phyloP scores from a whole-genome alignment of 345 rosid species.

The Theobroma cacao region DNA sequence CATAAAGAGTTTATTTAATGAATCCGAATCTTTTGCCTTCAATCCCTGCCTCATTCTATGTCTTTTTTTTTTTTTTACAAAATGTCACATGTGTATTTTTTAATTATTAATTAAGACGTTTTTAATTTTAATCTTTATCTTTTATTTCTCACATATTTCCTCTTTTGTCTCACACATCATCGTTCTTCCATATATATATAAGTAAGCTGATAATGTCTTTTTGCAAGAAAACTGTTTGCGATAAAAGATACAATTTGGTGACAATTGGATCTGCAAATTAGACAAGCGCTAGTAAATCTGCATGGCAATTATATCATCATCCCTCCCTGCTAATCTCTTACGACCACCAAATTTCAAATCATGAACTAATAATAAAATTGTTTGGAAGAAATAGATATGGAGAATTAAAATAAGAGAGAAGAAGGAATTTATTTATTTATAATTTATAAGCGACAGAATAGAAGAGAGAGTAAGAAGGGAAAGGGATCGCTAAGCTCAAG shows the following conservation, averaged over 20 bases:
- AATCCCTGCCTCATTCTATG: too few relatives aligned
- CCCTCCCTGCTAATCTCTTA: conserved; percentile 17
- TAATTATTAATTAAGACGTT: too few relatives aligned
- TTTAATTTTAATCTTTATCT: too few relatives aligned
- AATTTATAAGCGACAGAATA: not conserved
- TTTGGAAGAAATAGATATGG: not conserved
- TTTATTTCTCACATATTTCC: too few relatives aligned
- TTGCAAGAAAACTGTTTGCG: not conserved
- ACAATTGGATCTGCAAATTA: conserved; percentile 21
- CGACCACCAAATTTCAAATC: not conserved
- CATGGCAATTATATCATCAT: conserved; percentile 23
- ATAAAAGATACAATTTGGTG: conserved; percentile 16
- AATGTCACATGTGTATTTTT: too few relatives aligned
- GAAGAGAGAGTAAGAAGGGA: not conserved
- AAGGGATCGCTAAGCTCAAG: not conserved
- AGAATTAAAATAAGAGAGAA: not conserved
- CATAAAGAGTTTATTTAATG: too few relatives aligned
- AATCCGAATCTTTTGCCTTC: too few relatives aligned
- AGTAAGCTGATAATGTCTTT: conserved; percentile 30
- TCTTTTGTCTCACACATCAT: too few relatives aligned
- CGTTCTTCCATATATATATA: too few relatives aligned
- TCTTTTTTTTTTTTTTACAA: too few relatives aligned
- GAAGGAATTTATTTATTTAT: not conserved
- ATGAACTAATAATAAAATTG: not conserved
- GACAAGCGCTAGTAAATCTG: conserved; percentile 23